Evolutionary conservation across 2,329 filamentous ascomycete genomes (phyloP).

Genomic region (Epicoccum sorghinum): DNA sequence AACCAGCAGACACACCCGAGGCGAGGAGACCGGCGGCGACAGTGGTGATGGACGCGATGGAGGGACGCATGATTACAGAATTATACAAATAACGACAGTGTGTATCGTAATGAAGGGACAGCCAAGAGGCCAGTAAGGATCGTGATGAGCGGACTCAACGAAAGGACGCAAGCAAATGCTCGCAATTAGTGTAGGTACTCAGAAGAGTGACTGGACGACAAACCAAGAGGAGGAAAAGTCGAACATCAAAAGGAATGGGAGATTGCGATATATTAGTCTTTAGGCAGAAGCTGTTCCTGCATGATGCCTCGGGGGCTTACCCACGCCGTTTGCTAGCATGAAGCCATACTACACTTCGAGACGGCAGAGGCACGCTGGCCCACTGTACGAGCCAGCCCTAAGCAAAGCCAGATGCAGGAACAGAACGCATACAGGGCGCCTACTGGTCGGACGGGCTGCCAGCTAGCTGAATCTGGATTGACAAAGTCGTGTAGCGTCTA

Average conservation of each 20-base stretch:
- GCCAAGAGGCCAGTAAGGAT: slow-evolving; percentile 48
- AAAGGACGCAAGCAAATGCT: slow-evolving; percentile 62
- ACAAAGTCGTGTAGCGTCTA: slow-evolving; percentile 25
- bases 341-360: slow-evolving; percentile 28
- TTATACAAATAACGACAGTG: slow-evolving; percentile 28
- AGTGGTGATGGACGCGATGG: slow-evolving; percentile 36
- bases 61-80: slow-evolving; percentile 47
- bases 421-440: slow-evolving; percentile 13
- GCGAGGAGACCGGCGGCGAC: slow-evolving; percentile 44
- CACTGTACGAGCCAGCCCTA: slow-evolving; percentile 14
- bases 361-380: slow-evolving; percentile 17
- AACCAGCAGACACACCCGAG: slow-evolving; percentile 48
- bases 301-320: slow-evolving; percentile 27
- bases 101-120: slow-evolving; percentile 47
- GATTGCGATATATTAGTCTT: slow-evolving; percentile 33
- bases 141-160: slow-evolving; percentile 52
- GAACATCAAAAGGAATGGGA: slow-evolving; percentile 35
- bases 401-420: slow-evolving; percentile 28
- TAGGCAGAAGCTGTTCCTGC: slow-evolving; percentile 33
- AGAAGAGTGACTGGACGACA: slow-evolving; percentile 38
- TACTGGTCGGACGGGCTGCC: slow-evolving; percentile 20
- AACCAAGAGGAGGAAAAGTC: slow-evolving; percentile 28
- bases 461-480: slow-evolving; percentile 25
- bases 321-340: slow-evolving; percentile 31
- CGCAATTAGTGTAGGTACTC: slow-evolving; percentile 40